Conservation (phyloP, 2,329 filamentous ascomycete species). For the Alternaria brassicae region DNA sequence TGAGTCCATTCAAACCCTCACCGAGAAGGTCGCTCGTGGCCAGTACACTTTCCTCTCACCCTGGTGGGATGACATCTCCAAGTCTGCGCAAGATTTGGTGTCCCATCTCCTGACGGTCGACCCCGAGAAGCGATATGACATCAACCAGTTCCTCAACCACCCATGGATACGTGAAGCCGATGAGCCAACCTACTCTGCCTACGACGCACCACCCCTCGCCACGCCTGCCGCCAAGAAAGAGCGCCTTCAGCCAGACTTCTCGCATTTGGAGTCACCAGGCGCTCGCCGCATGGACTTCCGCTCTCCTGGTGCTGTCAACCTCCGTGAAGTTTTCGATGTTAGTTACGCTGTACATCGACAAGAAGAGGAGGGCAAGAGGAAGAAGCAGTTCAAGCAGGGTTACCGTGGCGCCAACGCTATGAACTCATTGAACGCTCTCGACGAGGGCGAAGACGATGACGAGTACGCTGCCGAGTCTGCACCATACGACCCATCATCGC, state of each 20-base stretch:
- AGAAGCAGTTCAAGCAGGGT: constrained; percentile 81
- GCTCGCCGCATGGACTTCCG: constrained; percentile 88
- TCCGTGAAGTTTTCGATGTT: constrained; percentile 97
- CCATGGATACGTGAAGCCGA: constrained; percentile 84
- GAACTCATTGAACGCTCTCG: constrained; percentile 68
- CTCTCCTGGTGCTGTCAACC: constrained; percentile 90
- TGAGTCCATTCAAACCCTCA: constrained; percentile 94
- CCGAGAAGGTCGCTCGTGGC: constrained; percentile 94
- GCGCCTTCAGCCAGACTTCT: constrained; percentile 58
- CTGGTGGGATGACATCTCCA: constrained; percentile 99
- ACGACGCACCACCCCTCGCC: constrained; percentile 74
- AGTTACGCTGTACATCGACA: constrained; percentile 97
- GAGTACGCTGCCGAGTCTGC: constrained; percentile 70
- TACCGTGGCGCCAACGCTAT: constrained; percentile 70
- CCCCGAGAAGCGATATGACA: constrained; percentile 92
- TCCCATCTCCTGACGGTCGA: constrained; percentile 93
- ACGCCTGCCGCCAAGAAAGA: constrained; percentile 70
- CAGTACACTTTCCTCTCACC: constrained; percentile 98
- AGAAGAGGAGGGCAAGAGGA: constrained; percentile 92
- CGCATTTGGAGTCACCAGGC: constrained; percentile 65
- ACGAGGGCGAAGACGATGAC: constrained; percentile 70
- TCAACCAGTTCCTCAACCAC: constrained; percentile 90
- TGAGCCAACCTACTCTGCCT: constrained; percentile 70
- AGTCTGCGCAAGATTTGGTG: constrained; percentile 91
- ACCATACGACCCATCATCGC: constrained; percentile 57